phyloP scores from a whole-genome alignment of 1,284 basidiomycete genomes.

The Cutaneotrichosporon sp. region DNA sequence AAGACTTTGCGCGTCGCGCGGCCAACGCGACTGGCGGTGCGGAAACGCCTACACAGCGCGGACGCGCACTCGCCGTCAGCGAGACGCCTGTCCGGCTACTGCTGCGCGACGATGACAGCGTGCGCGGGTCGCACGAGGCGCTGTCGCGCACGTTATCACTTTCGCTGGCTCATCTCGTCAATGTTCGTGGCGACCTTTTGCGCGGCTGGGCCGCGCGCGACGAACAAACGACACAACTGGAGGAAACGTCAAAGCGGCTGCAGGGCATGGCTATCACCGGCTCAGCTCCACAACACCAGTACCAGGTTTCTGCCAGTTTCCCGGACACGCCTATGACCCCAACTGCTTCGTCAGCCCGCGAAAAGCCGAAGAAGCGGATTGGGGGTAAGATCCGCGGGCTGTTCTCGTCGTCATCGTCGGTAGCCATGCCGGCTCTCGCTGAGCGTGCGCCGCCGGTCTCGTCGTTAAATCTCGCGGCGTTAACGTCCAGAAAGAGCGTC shows the following conservation, averaged over 20 bases:
- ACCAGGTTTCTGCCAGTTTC: neutral
- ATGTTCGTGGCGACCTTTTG: conserved; percentile 36
- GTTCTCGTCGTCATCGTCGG: conserved; percentile 35
- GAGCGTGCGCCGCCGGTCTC: conserved; percentile 26
- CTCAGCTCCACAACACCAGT: neutral
- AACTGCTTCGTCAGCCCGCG: neutral
- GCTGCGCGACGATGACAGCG: conserved; percentile 23
- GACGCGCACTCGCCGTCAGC: conserved; percentile 21
- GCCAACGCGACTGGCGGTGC: conserved; percentile 1
- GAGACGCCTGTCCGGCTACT: conserved; percentile 30
- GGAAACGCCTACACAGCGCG: conserved; percentile 27
- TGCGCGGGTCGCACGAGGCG: conserved; percentile 19
- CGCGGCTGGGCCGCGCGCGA: conserved; percentile 42
- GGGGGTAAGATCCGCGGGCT: conserved; percentile 42
- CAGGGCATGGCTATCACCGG: neutral
- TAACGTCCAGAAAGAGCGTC: conserved; percentile 9
- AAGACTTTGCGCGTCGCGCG: conserved; percentile 17
- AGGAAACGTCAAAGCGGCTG: conserved; percentile 23
- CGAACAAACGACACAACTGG: conserved; percentile 36
- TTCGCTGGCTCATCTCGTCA: conserved; percentile 37
- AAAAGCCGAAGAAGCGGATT: conserved; percentile 37
- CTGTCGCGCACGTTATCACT: conserved; percentile 35
- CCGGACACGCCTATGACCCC: neutral
- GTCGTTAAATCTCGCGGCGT: conserved; percentile 13
- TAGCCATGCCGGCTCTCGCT: conserved; percentile 17